These are phyloP conservation scores for Exutisphaerella laricina DNA, from an alignment of 2,329 filamentous ascomycete species.

Conservation along the genomic window DNA sequence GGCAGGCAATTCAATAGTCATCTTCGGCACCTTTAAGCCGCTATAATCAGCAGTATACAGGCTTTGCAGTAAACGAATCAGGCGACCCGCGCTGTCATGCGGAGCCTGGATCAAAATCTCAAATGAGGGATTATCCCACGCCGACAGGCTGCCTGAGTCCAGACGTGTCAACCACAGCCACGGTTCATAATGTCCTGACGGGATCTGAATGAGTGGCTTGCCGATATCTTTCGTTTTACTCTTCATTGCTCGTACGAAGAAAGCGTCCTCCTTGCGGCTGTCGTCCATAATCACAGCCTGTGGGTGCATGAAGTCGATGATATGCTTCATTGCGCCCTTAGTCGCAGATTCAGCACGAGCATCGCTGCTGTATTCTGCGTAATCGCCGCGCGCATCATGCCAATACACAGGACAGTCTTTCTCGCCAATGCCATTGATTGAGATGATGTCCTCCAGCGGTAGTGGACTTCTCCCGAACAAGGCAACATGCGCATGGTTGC, in stretches of 20 bases:
- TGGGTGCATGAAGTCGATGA: conserved; percentile 69
- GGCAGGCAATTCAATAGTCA: conserved; percentile 79
- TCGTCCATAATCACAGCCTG: conserved; percentile 70
- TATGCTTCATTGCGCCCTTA: conserved; percentile 61
- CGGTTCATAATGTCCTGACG: conserved; percentile 55
- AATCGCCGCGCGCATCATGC: conserved; percentile 73
- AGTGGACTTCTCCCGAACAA: conserved; percentile 70
- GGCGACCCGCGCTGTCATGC: conserved; percentile 62
- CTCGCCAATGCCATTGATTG: conserved; percentile 72
- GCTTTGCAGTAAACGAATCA: conserved; percentile 72
- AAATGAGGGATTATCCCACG: conserved; percentile 71
- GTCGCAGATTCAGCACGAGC: conserved; percentile 61
- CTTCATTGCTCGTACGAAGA: conserved; percentile 58
- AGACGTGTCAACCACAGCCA: conserved; percentile 74
- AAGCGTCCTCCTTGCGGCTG: conserved; percentile 59
- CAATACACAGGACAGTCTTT: conserved; percentile 56
- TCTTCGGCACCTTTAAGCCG: conserved; percentile 60
- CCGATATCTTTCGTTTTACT: conserved; percentile 48
- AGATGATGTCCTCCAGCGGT: conserved; percentile 60
- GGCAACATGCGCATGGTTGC: conserved; percentile 74
- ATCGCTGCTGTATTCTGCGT: conserved; percentile 62
- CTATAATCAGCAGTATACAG: conserved; percentile 70
- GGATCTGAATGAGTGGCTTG: conserved; percentile 69
- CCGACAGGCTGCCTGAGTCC: conserved; percentile 64
- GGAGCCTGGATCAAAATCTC: conserved; percentile 81